Percentiles rank a stretch among this genome's conserved stretches.
phyloP scores from a whole-genome alignment of 2,329 filamentous ascomycete genomes.

The Aspergillus pseudoviridinutans region DNA sequence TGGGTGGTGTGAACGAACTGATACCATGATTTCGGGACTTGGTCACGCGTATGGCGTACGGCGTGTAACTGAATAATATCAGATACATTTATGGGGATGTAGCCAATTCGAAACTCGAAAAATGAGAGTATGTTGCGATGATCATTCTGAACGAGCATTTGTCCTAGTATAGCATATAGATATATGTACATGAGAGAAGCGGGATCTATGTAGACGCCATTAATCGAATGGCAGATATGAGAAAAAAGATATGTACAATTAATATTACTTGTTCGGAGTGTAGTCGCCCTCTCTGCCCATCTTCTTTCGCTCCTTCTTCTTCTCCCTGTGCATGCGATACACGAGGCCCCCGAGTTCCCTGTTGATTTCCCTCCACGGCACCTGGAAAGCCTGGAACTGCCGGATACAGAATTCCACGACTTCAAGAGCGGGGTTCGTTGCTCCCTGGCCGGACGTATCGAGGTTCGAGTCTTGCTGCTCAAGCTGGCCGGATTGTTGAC shows the following conservation, averaged over 20 bases:
- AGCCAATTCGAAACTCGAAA: not conserved
- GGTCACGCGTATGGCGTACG: not conserved
- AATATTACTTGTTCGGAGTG: not conserved
- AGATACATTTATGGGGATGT: not conserved
- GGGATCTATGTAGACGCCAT: not conserved
- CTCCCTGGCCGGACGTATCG: slow-evolving; percentile 3
- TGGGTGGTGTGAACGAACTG: not conserved
- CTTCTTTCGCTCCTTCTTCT: slow-evolving; percentile 2
- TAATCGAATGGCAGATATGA: not conserved
- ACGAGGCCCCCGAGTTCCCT: slow-evolving; percentile 32
- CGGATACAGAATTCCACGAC: slow-evolving; percentile 33
- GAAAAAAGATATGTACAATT: not conserved
- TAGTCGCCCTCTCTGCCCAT: not conserved
- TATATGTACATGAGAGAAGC: not conserved
- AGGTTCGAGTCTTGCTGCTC: not conserved
- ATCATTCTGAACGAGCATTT: not conserved
- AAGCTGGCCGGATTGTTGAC: slow-evolving; percentile 1
- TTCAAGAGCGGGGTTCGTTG: slow-evolving; percentile 14
- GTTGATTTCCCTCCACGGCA: slow-evolving; percentile 29
- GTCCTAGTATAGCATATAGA: not conserved
- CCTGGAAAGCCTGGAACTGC: slow-evolving; percentile 26
- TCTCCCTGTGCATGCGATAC: slow-evolving; percentile 13
- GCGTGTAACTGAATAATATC: no score
- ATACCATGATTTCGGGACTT: not conserved
- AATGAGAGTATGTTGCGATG: not conserved